A percentile compares a stretch with the other conserved stretches of the same genome.
These are phyloP conservation scores for Acanthamoeba rhysodes DNA, from an alignment of 208 protist species.

Conservation along the genomic window DNA sequence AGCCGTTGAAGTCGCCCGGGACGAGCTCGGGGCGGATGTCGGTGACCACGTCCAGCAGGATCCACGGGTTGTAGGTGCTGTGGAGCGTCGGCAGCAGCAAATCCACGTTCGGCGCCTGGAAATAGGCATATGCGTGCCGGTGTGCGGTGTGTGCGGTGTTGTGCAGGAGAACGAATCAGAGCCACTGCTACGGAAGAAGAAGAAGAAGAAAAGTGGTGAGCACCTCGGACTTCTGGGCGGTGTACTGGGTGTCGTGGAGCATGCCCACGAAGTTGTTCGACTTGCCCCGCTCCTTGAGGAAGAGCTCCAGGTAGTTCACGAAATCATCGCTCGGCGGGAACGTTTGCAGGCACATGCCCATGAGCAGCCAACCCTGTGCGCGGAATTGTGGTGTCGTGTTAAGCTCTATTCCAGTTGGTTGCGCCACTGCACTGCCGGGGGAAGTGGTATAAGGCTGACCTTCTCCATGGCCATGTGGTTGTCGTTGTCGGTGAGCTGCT, in stretches of 20 bases:
- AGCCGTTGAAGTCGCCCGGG: neutral
- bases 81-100: neutral
- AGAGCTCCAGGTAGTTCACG: constrained; percentile 80
- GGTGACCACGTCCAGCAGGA: neutral
- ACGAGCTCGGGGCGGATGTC: neutral
- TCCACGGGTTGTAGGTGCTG: neutral
- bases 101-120: neutral
- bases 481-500: constrained; percentile 57
- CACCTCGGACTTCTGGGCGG: neutral
- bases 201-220: neutral
- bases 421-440: neutral
- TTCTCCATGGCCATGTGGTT: neutral
- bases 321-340: constrained; percentile 82
- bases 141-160: neutral
- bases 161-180: no score
- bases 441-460: neutral
- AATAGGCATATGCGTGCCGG: no score
- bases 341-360: constrained; percentile 76
- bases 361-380: constrained; percentile 79
- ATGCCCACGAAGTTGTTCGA: constrained; percentile 20
- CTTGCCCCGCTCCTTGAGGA: constrained; percentile 31
- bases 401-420: neutral
- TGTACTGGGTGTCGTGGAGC: constrained; percentile 48
- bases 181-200: no score
- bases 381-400: no score